Base-by-base conservation (phyloP, 371 early-diverging fungal species). In the Gilbertella persicaria region DNA sequence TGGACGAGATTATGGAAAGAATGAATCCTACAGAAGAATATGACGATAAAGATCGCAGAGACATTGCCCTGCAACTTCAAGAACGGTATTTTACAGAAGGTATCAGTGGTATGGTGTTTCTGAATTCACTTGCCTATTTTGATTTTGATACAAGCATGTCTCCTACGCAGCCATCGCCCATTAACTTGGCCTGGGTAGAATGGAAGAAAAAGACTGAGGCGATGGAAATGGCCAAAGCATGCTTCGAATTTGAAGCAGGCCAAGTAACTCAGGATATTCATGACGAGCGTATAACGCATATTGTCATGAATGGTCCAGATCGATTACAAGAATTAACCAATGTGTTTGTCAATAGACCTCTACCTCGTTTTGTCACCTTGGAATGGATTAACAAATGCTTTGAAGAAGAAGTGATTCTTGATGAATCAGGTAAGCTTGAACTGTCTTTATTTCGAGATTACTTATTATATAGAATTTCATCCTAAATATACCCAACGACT, bases 81-180 rank as follows among this genome's bases (percentile, higher is more conserved):
- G 54, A 63, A 24, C 64, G 66, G 2, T 75, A 75, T 37, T 71
- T 69, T 40, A 41, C 53, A n/a, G 39, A 26, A 8, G 55, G 30
- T 8, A 42, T 75, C 10, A 61, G 55, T 19, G 76, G 72, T 5
- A 55, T 62, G 42, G 16, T 75, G 0, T 73, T 77, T 30, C 20
- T 54, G 0, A 56, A 53, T 14, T 55, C 64, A 1, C 45, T 47
- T 6, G 65, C 67, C 1, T 73, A 71, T 17, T 49, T 71, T 46
- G 67, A 69, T 28, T 56, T 37, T 25, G 50, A 54, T 41, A 9
- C 23, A 17, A n/a, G 25, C 24, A 49, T 24, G 19, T 10, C 21
- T 40, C 13, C 45, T 21, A 20, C 29, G 0, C 44, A 49, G 1
- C 42, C 40, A 29, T 44, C n/a, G 4, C 49, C 58, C n/a, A 38